phyloP scores from a whole-genome alignment of 306 rosid genomes.

The Acacia melanoxylon region DNA sequence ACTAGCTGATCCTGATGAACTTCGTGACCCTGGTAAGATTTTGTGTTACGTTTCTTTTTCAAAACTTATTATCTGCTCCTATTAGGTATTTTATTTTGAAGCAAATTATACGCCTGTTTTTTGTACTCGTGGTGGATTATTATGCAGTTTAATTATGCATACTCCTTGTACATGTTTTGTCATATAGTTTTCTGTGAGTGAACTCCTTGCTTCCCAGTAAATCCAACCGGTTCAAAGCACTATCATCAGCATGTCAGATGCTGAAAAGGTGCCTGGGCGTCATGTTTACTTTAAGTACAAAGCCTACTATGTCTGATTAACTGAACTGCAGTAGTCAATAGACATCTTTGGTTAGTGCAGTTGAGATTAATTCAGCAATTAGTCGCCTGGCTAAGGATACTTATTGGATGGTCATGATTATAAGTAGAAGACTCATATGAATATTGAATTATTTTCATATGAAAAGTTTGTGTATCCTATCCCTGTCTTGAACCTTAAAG shows the following conservation, averaged over 20 bases:
- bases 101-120: constrained; percentile 4
- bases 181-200: constrained; percentile 2
- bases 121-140: constrained; percentile 7
- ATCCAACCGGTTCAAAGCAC: background rate
- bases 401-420: background rate
- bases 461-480: background rate
- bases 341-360: background rate
- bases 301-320: background rate
- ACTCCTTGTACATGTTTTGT: constrained; percentile 13
- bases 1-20: constrained; percentile 99
- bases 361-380: background rate
- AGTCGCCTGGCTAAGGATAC: background rate
- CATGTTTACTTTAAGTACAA: background rate
- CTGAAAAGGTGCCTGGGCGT: background rate
- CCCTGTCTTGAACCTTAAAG: background rate
- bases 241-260: background rate
- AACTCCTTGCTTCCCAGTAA: background rate
- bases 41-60: constrained; percentile 27
- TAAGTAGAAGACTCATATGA: background rate
- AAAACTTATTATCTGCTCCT: background rate
- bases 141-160: constrained; percentile 8
- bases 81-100: background rate
- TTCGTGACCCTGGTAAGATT: constrained; percentile 95
- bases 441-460: background rate
- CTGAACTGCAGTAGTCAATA: background rate